Base-by-base conservation (phyloP, 306 rosid species). In the Prunus mira region DNA sequence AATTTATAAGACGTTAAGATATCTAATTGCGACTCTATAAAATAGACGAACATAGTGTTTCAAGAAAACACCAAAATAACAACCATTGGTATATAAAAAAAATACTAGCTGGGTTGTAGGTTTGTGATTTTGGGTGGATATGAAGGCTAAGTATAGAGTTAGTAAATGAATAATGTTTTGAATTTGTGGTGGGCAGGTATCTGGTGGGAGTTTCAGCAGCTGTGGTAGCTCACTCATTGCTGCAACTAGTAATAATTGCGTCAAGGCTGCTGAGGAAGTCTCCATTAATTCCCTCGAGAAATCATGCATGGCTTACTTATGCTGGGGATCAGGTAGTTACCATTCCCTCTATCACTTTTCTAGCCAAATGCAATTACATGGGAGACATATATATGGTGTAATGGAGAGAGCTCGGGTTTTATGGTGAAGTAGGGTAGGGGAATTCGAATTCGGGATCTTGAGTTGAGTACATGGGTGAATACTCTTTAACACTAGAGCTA, bases 271-370 rank as follows among this genome's bases (percentile, higher is more conserved):
- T 85, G 60, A 92, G 82, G 57, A 86, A 80, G 41, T 84, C 88
- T 62, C 88, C 93, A 45, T 69, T 88, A 71, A 84, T 87, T 73
- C 89, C 88, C 84, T 89, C 96, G 14, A 88, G 93, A 84, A 84
- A 86, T 47, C 89, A 88, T 45, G 98, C 97, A 51, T 95, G 97
- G 96, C 80, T 92, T 80, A 65, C 82, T 79, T 90, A 92, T 73
- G 96, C 96, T 17, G 92, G 87, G 8, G 98, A 95, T 88, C 96
- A 92, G 97, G 98, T 92, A 84, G 63, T 4, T 27, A 8, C 10
- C 8, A 1, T 34, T 20, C 25, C 11, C 17, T 18, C 27, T 47
- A 22, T 9, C 38, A 25, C 38, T 51, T 65, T 50, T 58, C 17
- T 15, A 46, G 41, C 41, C 41, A 34, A 47, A 25, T 5, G 61